Conservation (phyloP, 2,329 filamentous ascomycete genomes). For the Colletotrichum sp. region DNA sequence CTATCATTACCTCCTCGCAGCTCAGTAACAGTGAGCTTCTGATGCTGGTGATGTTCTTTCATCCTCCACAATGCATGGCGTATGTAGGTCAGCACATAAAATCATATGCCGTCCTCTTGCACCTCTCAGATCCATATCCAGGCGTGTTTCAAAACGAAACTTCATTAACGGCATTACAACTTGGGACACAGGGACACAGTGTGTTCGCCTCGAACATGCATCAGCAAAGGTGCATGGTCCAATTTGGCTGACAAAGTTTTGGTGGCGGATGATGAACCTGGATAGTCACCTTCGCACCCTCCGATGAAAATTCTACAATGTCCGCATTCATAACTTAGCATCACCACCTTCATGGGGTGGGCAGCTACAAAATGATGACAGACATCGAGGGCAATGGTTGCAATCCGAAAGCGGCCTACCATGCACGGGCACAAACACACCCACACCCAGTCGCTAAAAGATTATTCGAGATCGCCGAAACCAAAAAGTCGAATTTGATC, state of each 20-base stretch:
- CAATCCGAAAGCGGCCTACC: background rate
- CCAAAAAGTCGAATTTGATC: constrained; percentile 51
- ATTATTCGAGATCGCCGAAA: constrained; percentile 48
- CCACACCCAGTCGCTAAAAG: constrained; percentile 40
- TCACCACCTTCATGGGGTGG: background rate
- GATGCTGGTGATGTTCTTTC: background rate
- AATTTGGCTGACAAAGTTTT: background rate
- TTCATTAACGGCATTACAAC: rapidly evolving
- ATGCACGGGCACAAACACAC: background rate
- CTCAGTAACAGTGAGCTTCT: background rate
- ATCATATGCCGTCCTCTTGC: background rate
- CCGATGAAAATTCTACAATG: background rate
- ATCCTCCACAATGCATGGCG: background rate
- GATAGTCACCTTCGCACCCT: background rate
- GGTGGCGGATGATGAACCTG: background rate
- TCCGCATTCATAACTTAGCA: background rate
- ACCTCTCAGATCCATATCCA: rapidly evolving
- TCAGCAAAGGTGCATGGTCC: no score
- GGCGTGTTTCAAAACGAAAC: rapidly evolving
- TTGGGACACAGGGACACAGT: no score
- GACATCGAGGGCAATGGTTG: background rate
- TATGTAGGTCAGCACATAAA: background rate
- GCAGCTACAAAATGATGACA: background rate
- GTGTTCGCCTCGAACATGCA: no score
- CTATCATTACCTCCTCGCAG: background rate